phyloP scores from a whole-genome alignment of 331 rosid species.

The Malus hybrid region DNA sequence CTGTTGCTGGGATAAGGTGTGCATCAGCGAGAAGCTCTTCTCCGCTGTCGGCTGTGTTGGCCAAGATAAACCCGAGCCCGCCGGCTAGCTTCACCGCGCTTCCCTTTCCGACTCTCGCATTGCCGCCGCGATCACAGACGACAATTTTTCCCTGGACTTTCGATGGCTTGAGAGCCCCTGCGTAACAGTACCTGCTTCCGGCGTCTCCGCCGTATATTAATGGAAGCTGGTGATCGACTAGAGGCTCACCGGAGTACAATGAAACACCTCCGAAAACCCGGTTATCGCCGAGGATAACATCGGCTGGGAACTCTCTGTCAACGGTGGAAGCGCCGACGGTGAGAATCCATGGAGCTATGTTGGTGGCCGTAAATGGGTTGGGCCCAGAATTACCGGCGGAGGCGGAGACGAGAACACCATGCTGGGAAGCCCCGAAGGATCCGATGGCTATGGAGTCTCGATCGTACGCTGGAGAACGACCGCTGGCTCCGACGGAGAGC shows the following conservation, averaged over 20 bases:
- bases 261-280: slow-evolving; percentile 59
- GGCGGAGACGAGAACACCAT: slow-evolving; percentile 70
- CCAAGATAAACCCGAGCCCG: slow-evolving; percentile 60
- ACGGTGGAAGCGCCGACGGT: slow-evolving; percentile 85
- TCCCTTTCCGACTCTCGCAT: slow-evolving; percentile 83
- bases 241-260: slow-evolving; percentile 48
- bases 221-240: slow-evolving; percentile 44
- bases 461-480: slow-evolving; percentile 44
- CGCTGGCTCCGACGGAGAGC: slow-evolving; percentile 68
- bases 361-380: slow-evolving; percentile 51
- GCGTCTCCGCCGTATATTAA: slow-evolving; percentile 52
- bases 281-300: slow-evolving; percentile 63
- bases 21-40: slow-evolving; percentile 91
- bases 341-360: slow-evolving; percentile 89
- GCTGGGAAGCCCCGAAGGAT: slow-evolving; percentile 59
- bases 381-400: slow-evolving; percentile 91
- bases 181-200: slow-evolving; percentile 48
- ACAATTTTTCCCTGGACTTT: slow-evolving; percentile 76
- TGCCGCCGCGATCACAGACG: slow-evolving; percentile 85
- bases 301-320: slow-evolving; percentile 77
- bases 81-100: slow-evolving; percentile 68
- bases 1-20: slow-evolving; percentile 71
- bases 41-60: slow-evolving; percentile 51
- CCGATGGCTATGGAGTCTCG: slow-evolving; percentile 79
- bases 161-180: slow-evolving; percentile 30